These are phyloP conservation scores for Peronospora farinosa DNA, from an alignment of 352 stramenopile genomes.

Conservation along the genomic window DNA sequence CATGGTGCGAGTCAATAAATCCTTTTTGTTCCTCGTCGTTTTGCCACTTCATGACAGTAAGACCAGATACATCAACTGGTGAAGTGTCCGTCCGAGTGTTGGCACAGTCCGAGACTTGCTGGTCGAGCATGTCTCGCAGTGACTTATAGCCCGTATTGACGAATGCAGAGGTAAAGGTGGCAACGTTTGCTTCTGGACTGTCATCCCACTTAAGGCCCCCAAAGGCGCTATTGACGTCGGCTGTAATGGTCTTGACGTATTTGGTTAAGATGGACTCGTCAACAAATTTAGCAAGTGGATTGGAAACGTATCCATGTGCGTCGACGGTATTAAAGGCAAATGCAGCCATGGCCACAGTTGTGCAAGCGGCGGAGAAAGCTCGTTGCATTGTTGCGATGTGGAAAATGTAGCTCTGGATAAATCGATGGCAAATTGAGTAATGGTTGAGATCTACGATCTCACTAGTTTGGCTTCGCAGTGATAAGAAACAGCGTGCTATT, in stretches of 20 bases:
- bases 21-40: slow-evolving; percentile 43
- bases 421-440: slow-evolving; percentile 20
- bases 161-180: slow-evolving; percentile 39
- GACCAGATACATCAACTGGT: slow-evolving; percentile 35
- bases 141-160: slow-evolving; percentile 35
- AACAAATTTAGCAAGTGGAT: slow-evolving; percentile 36
- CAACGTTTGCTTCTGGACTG: slow-evolving; percentile 36
- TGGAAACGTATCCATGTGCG: slow-evolving; percentile 51
- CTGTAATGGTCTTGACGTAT: slow-evolving; percentile 38
- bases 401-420: slow-evolving; percentile 1
- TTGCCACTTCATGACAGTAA: slow-evolving; percentile 39
- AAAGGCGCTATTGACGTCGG: slow-evolving; percentile 34
- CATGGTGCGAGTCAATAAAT: slow-evolving; percentile 48
- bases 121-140: slow-evolving; percentile 39
- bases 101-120: slow-evolving; percentile 31
- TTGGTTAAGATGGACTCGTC: slow-evolving; percentile 24
- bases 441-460: slow-evolving; percentile 6
- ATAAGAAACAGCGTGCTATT: slow-evolving; percentile 6
- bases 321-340: slow-evolving; percentile 15
- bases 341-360: slow-evolving; percentile 3
- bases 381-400: slow-evolving; percentile 11
- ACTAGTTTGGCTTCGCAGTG: background rate
- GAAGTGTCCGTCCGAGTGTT: slow-evolving; percentile 34
- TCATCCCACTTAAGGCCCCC: slow-evolving; percentile 52
- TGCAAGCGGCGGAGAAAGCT: slow-evolving; percentile 1